Evolutionary conservation across 805 yeast species (phyloP).

Genomic region (Zygoascus ofunaensis): DNA sequence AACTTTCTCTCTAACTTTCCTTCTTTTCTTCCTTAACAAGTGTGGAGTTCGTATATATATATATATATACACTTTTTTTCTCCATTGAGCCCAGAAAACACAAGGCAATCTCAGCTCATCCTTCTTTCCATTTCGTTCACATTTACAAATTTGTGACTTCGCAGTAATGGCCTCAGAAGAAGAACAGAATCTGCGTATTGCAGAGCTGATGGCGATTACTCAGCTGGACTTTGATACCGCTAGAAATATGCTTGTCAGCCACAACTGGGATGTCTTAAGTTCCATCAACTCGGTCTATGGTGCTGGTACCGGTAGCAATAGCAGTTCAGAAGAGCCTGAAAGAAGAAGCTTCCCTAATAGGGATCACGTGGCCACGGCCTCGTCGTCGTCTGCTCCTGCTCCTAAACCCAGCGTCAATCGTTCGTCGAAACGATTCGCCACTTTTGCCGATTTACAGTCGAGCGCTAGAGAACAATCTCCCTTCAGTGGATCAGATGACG

Average conservation of each 20-base stretch:
- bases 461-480: slow-evolving; percentile 25
- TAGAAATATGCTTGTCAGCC: slow-evolving; percentile 28
- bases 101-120: too few species aligned
- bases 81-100: too few species aligned
- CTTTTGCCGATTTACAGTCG: slow-evolving; percentile 23
- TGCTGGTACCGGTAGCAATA: slow-evolving; percentile 5
- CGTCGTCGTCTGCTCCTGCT: slow-evolving; percentile 5
- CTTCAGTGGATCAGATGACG: slow-evolving; percentile 25
- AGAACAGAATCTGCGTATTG: slow-evolving; percentile 17
- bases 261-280: slow-evolving; percentile 22
- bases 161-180: slow-evolving; percentile 6
- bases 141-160: too few species aligned
- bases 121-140: too few species aligned
- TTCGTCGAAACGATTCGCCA: slow-evolving; percentile 20
- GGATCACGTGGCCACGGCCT: background rate
- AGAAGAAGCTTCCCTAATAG: background rate
- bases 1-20: too few species aligned
- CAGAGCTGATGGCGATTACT: slow-evolving; percentile 32
- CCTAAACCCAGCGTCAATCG: slow-evolving; percentile 4
- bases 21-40: too few species aligned
- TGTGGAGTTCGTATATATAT: too few species aligned
- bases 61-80: too few species aligned
- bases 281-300: background rate
- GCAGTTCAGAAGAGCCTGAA: background rate
- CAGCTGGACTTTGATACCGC: slow-evolving; percentile 34